These are phyloP conservation scores for Pythium biforme DNA, from an alignment of 352 stramenopile genomes.

Conservation along the genomic window DNA sequence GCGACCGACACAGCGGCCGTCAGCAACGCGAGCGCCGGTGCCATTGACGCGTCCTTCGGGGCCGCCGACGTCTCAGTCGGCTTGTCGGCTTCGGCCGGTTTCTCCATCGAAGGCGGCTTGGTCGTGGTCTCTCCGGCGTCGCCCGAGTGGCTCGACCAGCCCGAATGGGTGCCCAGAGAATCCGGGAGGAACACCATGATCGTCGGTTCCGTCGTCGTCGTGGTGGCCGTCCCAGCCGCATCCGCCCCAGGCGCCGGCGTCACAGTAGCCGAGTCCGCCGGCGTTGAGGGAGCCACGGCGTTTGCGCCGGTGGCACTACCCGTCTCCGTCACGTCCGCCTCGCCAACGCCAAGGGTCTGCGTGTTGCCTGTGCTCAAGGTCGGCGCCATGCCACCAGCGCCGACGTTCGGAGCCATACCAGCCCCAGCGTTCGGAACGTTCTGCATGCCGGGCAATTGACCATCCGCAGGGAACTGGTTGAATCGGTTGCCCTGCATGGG, in stretches of 20 bases:
- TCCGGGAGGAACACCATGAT: constrained; percentile 12
- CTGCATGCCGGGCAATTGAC: background rate
- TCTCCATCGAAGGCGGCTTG: background rate
- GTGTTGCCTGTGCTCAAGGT: background rate
- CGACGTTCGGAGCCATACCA: too few species aligned
- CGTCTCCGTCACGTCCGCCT: constrained; percentile 9
- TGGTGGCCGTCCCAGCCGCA: background rate
- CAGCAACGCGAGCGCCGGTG: background rate
- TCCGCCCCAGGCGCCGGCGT: too few species aligned
- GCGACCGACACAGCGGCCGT: background rate
- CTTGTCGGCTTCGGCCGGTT: constrained; percentile 2
- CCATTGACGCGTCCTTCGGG: background rate
- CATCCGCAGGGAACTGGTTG: constrained; percentile 1
- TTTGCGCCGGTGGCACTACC: constrained; percentile 19
- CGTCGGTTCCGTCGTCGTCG: constrained; percentile 6
- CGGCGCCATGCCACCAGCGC: background rate
- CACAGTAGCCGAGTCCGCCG: background rate
- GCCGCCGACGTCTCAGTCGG: background rate
- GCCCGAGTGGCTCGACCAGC: constrained; percentile 2
- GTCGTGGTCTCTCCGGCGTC: constrained; percentile 6
- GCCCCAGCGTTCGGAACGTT: constrained; percentile 5
- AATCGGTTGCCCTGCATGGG: background rate
- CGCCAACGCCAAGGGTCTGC: background rate
- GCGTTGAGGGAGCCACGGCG: constrained; percentile 17
- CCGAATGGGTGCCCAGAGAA: background rate